phyloP scores from a whole-genome alignment of 2,329 filamentous ascomycete genomes.

The Nemania diffusa region DNA sequence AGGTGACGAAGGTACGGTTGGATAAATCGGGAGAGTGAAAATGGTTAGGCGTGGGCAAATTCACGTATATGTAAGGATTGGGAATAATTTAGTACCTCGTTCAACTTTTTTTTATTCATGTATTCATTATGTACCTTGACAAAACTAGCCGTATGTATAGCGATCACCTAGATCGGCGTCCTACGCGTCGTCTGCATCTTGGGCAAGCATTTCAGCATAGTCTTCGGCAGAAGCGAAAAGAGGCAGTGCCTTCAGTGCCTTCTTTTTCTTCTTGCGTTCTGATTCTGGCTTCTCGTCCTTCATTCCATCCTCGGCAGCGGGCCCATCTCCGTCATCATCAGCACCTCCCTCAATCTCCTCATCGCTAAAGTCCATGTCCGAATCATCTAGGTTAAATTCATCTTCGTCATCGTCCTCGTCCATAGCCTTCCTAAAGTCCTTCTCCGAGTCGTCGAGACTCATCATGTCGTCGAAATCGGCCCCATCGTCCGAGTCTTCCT shows the following conservation, averaged over 20 bases:
- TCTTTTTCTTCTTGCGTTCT: conserved; percentile 70
- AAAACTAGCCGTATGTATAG: conserved; percentile 20
- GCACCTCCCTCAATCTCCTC: conserved; percentile 55
- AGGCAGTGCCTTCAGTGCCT: conserved; percentile 87
- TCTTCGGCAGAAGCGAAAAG: conserved; percentile 95
- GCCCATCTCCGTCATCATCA: conserved; percentile 53
- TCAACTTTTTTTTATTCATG: conserved; percentile 29
- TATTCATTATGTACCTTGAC: conserved; percentile 15
- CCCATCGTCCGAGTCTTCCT: conserved; percentile 67
- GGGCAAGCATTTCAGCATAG: conserved; percentile 84
- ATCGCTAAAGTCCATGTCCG: conserved; percentile 53
- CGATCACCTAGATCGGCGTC: not conserved
- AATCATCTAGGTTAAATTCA: conserved; percentile 47
- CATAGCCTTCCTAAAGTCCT: conserved; percentile 51
- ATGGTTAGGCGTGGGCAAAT: not conserved
- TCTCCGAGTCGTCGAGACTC: conserved; percentile 58
- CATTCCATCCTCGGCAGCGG: conserved; percentile 55
- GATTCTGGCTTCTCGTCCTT: conserved; percentile 52
- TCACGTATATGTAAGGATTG: not conserved
- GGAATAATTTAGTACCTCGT: conserved; percentile 28
- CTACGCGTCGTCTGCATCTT: conserved; percentile 67
- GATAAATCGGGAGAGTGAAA: not conserved
- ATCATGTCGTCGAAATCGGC: conserved; percentile 58
- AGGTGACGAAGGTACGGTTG: not conserved
- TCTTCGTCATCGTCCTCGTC: conserved; percentile 55